Conservation (phyloP, 2,329 filamentous ascomycete genomes). For the Aspergillus alliaceus region DNA sequence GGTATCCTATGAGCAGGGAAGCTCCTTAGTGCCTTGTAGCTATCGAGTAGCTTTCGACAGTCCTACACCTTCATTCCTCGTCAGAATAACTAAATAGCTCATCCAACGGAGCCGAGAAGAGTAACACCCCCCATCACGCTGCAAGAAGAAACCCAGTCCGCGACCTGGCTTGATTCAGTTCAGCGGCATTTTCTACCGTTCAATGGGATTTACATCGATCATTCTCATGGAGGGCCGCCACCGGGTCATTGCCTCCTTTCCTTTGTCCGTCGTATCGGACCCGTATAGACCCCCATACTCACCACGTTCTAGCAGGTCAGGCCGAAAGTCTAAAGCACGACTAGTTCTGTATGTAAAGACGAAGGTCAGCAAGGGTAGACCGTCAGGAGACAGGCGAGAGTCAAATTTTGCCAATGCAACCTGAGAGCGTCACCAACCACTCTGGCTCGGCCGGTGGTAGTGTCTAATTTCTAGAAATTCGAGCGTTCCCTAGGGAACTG, state of each 20-base stretch:
- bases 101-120: not conserved
- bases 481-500: conserved; percentile 5
- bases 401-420: conserved; percentile 5
- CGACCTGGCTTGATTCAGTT: not conserved
- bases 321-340: not conserved
- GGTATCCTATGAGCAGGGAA: not conserved
- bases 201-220: not conserved
- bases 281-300: not conserved
- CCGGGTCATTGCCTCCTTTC: not conserved
- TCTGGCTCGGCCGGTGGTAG: not conserved
- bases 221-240: not conserved
- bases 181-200: not conserved
- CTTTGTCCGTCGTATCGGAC: conserved; percentile 1
- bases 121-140: not conserved
- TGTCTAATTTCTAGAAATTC: conserved; percentile 9
- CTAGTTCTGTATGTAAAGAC: not conserved
- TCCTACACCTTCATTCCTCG: not conserved
- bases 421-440: conserved; percentile 3
- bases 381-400: conserved; percentile 2
- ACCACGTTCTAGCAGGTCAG: not conserved
- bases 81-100: not conserved
- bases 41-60: not conserved
- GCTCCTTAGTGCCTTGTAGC: not conserved
- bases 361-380: not conserved
- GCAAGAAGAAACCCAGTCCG: not conserved